Evolutionary conservation across 352 stramenopile genomes (phyloP).

Genomic region (Phytophthora palmivora): DNA sequence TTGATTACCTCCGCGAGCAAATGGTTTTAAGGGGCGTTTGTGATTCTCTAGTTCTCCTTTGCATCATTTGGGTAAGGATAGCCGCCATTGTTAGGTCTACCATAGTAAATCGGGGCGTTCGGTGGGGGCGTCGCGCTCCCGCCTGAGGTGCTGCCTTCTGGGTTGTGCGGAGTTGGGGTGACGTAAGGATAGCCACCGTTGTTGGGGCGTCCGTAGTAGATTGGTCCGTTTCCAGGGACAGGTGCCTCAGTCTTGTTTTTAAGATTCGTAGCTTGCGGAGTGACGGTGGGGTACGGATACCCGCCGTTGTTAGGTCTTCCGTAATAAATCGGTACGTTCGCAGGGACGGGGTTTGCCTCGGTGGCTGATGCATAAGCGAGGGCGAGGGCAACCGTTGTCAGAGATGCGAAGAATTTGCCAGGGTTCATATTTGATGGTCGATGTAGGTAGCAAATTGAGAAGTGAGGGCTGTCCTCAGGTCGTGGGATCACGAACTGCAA

Average conservation of each 20-base stretch:
- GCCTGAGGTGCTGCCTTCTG: neutral
- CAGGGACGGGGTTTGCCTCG: slow-evolving; percentile 1
- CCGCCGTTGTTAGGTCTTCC: too few relatives aligned
- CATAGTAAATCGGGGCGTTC: slow-evolving; percentile 3
- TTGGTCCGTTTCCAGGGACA: neutral
- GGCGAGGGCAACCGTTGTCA: slow-evolving; percentile 3
- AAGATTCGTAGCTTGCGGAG: neutral
- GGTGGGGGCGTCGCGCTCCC: slow-evolving; percentile 7
- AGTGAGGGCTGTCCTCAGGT: too few relatives aligned
- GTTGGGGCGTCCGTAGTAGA: slow-evolving; percentile 21
- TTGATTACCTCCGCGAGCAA: too few relatives aligned
- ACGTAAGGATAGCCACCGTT: slow-evolving; percentile 27
- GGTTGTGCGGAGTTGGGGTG: slow-evolving; percentile 7
- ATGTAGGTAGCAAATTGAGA: too few relatives aligned
- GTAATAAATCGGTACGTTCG: slow-evolving; percentile 13
- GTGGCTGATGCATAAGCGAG: neutral
- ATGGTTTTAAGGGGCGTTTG: too few relatives aligned
- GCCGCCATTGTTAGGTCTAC: slow-evolving; percentile 25
- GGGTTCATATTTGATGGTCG: too few relatives aligned
- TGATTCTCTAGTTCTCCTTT: slow-evolving; percentile 2
- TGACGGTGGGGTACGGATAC: slow-evolving; percentile 22
- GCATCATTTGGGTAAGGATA: slow-evolving; percentile 15
- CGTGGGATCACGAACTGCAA: too few relatives aligned
- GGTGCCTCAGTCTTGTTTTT: slow-evolving; percentile 13
- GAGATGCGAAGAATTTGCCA: slow-evolving; percentile 14